Conservation (phyloP, 73 alveolate species). For the Symbiodinium natans region DNA sequence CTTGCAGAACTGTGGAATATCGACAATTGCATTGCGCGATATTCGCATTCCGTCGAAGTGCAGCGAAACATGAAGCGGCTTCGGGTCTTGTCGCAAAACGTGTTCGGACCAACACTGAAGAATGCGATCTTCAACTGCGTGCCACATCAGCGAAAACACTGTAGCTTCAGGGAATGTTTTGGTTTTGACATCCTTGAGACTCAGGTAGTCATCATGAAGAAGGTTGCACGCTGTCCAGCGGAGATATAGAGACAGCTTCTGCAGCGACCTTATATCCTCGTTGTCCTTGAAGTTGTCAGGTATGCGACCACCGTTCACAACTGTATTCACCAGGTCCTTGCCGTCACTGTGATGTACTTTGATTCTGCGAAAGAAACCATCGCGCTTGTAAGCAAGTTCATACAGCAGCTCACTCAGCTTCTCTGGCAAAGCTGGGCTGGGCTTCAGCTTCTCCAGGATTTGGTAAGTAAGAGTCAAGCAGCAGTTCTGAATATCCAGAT, state of each 20-base stretch:
- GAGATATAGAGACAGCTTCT: not conserved
- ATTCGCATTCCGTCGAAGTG: slow-evolving; percentile 10
- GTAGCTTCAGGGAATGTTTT: not conserved
- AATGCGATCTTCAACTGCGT: not conserved
- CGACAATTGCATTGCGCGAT: not conserved
- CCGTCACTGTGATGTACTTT: not conserved
- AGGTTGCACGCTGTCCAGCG: slow-evolving; percentile 6
- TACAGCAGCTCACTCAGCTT: not conserved
- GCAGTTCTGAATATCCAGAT: not conserved
- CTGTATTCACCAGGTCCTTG: not conserved
- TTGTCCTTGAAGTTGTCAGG: not conserved
- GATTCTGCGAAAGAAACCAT: not conserved
- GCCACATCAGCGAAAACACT: not conserved
- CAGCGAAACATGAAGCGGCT: not conserved
- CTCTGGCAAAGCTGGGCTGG: not conserved
- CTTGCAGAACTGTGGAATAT: not conserved
- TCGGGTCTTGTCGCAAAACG: not conserved
- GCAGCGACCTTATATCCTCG: not conserved
- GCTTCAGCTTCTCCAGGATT: not conserved
- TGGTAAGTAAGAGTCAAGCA: not conserved
- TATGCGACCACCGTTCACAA: not conserved
- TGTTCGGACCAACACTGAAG: not conserved
- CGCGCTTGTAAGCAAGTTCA: not conserved
- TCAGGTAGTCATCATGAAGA: not conserved
- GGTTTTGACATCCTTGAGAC: not conserved